Evolutionary conservation across 768 basidiomycete genomes (phyloP).

Genomic region (Asterophora lycoperdoides): DNA sequence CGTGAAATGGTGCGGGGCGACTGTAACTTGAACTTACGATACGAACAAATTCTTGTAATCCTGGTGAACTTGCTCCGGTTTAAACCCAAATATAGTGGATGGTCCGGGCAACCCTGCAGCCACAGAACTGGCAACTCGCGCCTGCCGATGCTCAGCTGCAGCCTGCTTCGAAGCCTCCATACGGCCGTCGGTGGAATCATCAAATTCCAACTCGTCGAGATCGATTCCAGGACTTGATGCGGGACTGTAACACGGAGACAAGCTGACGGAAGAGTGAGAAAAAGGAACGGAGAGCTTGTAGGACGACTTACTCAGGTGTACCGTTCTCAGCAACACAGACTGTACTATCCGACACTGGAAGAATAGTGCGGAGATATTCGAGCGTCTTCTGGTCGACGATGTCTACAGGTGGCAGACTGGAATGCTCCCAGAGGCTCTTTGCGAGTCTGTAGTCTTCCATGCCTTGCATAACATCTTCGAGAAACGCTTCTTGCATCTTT

Average conservation of each 20-base stretch:
- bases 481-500: conserved; percentile 34
- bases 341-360: conserved; percentile 25
- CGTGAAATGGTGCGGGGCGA: no score
- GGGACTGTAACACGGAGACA: not conserved
- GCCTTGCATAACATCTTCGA: conserved; percentile 24
- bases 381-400: conserved; percentile 33
- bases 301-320: not conserved
- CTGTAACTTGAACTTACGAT: no score
- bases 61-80: not conserved
- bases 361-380: conserved; percentile 40
- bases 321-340: not conserved
- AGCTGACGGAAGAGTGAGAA: not conserved
- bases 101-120: conserved; percentile 11
- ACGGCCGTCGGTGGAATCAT: not conserved
- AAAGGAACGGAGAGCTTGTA: no score
- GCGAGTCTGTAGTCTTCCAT: conserved; percentile 38
- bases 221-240: not conserved
- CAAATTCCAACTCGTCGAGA: not conserved
- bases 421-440: conserved; percentile 35
- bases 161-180: not conserved
- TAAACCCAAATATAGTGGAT: not conserved
- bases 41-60: no score
- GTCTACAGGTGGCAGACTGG: conserved; percentile 25
- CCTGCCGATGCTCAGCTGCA: not conserved
- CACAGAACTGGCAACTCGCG: conserved; percentile 4